Conservation (phyloP, 2,329 filamentous ascomycete species). For the Mariannaea sp. region DNA sequence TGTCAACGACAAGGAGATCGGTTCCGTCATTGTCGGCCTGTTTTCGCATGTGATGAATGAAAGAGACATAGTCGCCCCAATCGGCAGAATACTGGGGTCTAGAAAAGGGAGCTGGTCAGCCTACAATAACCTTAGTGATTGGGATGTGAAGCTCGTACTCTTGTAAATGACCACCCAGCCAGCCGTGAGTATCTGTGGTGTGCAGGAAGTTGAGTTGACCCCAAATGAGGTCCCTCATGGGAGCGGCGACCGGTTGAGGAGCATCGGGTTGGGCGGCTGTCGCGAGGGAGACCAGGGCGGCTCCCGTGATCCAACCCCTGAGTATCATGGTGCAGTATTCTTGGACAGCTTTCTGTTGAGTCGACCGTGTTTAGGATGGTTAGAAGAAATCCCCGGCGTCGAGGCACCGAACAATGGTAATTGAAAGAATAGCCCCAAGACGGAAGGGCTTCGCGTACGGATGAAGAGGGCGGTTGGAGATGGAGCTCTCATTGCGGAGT, state of each 20-base stretch:
- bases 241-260: slow-evolving; percentile 75
- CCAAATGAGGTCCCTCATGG: slow-evolving; percentile 84
- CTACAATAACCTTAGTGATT: no score
- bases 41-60: slow-evolving; percentile 79
- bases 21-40: slow-evolving; percentile 77
- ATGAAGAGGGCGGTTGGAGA: neutral
- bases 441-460: no score
- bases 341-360: no score
- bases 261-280: slow-evolving; percentile 76
- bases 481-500: neutral
- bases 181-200: slow-evolving; percentile 95
- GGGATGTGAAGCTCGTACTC: slow-evolving; percentile 71
- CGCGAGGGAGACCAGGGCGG: slow-evolving; percentile 44
- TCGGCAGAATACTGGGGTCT: slow-evolving; percentile 92
- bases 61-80: slow-evolving; percentile 98
- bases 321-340: slow-evolving; percentile 37
- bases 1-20: slow-evolving; percentile 93
- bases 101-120: no score
- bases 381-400: no score
- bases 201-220: slow-evolving; percentile 97
- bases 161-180: slow-evolving; percentile 90
- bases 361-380: no score
- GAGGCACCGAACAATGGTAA: no score
- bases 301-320: slow-evolving; percentile 31
- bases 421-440: neutral